phyloP scores from a whole-genome alignment of 306 rosid genomes.

The Coriaria nepalensis region DNA sequence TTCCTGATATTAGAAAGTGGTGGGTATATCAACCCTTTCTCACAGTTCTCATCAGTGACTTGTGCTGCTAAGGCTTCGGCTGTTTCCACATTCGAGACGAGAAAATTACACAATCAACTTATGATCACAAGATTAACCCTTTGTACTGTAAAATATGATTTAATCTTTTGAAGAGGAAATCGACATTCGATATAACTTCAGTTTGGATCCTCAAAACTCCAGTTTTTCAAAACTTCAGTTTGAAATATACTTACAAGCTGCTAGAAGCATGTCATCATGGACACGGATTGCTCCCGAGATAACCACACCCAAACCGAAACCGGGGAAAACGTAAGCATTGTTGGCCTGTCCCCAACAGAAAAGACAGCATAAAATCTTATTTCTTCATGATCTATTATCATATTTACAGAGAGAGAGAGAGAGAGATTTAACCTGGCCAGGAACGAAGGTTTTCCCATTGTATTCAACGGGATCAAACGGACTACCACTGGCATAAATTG shows the following conservation, averaged over 20 bases:
- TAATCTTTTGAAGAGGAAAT: too few species aligned
- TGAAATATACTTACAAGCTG: constrained; percentile 58
- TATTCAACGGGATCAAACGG: constrained; percentile 78
- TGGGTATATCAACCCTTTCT: constrained; percentile 56
- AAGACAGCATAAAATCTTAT: constrained; percentile 4
- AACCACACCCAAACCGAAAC: constrained; percentile 71
- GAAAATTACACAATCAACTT: neutral
- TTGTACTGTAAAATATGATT: too few species aligned
- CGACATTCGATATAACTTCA: too few species aligned
- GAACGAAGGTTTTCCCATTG: constrained; percentile 47
- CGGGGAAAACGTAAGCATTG: constrained; percentile 93
- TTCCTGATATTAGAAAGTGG: constrained; percentile 64
- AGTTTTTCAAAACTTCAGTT: neutral
- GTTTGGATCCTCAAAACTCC: neutral
- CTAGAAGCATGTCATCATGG: constrained; percentile 85
- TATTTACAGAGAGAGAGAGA: neutral
- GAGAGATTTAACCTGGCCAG: constrained; percentile 58
- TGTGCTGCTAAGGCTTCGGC: constrained; percentile 73
- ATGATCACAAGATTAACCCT: neutral
- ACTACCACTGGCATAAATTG: constrained; percentile 89
- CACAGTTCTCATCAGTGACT: constrained; percentile 47
- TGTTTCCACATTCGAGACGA: constrained; percentile 16
- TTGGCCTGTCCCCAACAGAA: constrained; percentile 46
- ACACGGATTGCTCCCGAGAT: constrained; percentile 89
- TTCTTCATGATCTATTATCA: neutral